Evolutionary conservation across 495 filamentous ascomycete species (phyloP).

Genomic region (Aspergillus heteromorphus): DNA sequence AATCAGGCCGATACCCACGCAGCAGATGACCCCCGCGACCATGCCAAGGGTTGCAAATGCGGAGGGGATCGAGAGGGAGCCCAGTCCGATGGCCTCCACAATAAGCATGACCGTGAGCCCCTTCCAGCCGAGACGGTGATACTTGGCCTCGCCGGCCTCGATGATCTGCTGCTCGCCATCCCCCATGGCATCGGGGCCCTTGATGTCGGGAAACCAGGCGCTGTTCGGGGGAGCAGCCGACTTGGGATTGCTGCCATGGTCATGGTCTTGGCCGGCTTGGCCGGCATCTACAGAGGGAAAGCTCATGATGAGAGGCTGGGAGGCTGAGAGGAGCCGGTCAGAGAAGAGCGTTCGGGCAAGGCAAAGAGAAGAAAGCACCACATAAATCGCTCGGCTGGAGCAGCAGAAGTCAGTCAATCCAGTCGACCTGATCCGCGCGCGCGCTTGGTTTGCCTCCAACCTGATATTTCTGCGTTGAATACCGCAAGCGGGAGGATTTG

Average conservation of each 20-base stretch:
- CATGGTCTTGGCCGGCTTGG: background rate
- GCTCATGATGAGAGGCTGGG: background rate
- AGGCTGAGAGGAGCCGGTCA: background rate
- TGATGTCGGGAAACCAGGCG: conserved; percentile 12
- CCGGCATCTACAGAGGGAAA: background rate
- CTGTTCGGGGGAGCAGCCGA: background rate
- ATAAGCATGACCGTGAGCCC: conserved; percentile 45
- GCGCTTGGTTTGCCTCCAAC: too few relatives aligned
- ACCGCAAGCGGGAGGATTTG: background rate
- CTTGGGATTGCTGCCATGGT: background rate
- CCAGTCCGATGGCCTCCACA: conserved; percentile 59
- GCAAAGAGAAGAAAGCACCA: background rate
- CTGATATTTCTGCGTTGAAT: background rate
- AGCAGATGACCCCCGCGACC: conserved; percentile 49
- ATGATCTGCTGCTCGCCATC: conserved; percentile 22
- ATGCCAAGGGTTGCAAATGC: conserved; percentile 58
- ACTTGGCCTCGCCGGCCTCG: conserved; percentile 23
- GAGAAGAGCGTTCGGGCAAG: background rate
- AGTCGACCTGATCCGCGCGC: background rate
- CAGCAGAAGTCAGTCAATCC: background rate
- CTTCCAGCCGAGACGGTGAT: conserved; percentile 33
- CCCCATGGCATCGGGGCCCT: conserved; percentile 20
- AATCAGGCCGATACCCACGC: conserved; percentile 53
- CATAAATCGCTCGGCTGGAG: background rate
- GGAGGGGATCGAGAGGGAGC: conserved; percentile 53